Base-by-base conservation (phyloP, 495 filamentous ascomycete species). In the Penicillium cataractarum region DNA sequence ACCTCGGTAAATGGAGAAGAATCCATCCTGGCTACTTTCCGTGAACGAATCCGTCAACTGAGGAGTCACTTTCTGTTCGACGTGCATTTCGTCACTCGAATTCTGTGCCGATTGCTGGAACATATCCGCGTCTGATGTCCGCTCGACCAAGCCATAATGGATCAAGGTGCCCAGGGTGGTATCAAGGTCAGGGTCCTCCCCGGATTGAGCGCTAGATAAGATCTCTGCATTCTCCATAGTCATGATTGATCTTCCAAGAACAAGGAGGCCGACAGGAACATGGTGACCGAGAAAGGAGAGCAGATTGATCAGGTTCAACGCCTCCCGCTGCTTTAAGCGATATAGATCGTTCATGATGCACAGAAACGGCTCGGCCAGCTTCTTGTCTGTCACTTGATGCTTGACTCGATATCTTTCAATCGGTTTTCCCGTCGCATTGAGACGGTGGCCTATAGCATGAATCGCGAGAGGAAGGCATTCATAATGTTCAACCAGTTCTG, bases 381-480 rank as follows among this genome's bases (percentile, higher is more conserved):
- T 88, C 17, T 90, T 86, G 51, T 87, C 84, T 5, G 81, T 87
- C 52, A 87, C 78, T 57, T 89, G 90, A n/a, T 85, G 86, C 65
- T 83, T 82, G 32, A 93, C 76, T 31, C 76, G 79, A 64, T 92
- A 93, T 61, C 80, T 85, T 6, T 86, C 83, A 7, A 95, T 80
- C 1, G 90, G 88, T 62, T 91, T 89, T 22, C 83, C 77, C 0
- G 87, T 92, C 2, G 86, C 84, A 49, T 86, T 91, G 7, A 95
- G 81, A 26, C 90, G 86, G 59, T 89, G 88, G 9, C 90, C 89
- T 5, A 90, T 89, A 4, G 90, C 88, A 65, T 92, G 89, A 40
- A 95, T 93, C 52, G 91, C 90, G 19, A 93, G 74, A 15, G 91
- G 91, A 12, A 94, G 77, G 61, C 86, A 83, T 27, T 89, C 89